Base-by-base conservation (phyloP, 805 yeast species). In the Cyberlindnera petersonii region DNA sequence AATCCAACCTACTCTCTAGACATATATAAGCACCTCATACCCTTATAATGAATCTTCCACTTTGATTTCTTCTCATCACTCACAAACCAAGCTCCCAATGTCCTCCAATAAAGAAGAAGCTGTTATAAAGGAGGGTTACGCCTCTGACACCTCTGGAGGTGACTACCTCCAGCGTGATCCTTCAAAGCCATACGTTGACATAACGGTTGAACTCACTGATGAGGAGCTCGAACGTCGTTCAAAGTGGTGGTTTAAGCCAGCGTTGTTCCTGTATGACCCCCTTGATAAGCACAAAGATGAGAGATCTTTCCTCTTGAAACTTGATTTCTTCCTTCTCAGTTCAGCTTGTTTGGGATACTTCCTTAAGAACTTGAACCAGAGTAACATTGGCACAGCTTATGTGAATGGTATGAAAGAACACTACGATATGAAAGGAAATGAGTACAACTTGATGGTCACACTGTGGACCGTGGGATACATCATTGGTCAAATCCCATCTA, bases 391-490 rank as follows among this genome's bases (percentile, higher is more conserved):
- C 15, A 69, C 70, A 1, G 75, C 77, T 1, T 70, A 69, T 48
- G 63, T 71, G 27, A 69, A 68, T 43, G 76, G 75, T 9, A 58
- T 71, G 75, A 59, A 63, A 39, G 74, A 71, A 46, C 57, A 64
- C 48, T 68, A 63, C 43, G 41, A 51, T 17, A 65, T 71, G 69
- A 46, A 53, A 26, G 64, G 59, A n/a, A 67, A 65, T 39, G 44
- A 74, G 42, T 68, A 65, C 46, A 73, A 74, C 49, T 64, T 66
- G 42, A 46, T 72, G 52, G 52, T 56, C 3, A 64, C 77, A 0
- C 44, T 65, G 20, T 73, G 69, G 68, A 66, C 77, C 1, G 68
- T 69, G 13, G 79, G 79, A 4, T 73, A 74, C 42, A 64, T 72
- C 30, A 50, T 74, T 33, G 77, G 77, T 3, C 74, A 68, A 43